A percentile compares a stretch with the other conserved stretches of the same genome.
These are phyloP conservation scores for Lepiota subincarnata DNA, from an alignment of 768 basidiomycete species.

Conservation along the genomic window DNA sequence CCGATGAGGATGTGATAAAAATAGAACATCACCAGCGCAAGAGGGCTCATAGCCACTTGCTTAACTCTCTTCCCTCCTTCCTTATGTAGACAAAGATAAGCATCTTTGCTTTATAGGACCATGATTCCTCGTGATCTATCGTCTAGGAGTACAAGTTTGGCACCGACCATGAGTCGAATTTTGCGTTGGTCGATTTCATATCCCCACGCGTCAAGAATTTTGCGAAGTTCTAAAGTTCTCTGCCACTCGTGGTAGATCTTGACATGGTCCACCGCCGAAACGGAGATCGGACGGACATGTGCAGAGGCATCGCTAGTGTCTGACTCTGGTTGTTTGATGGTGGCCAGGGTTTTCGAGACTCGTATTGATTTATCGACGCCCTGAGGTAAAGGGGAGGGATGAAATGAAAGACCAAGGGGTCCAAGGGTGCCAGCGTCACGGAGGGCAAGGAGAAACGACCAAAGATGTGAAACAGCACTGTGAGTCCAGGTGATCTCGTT, in stretches of 20 bases:
- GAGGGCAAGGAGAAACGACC: constrained; percentile 2
- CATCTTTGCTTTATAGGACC: constrained; percentile 26
- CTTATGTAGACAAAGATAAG: background rate
- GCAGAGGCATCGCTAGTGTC: background rate
- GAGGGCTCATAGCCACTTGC: too few species aligned
- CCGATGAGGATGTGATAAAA: background rate
- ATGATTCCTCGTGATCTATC: constrained; percentile 43
- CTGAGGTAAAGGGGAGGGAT: background rate
- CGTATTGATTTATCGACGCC: background rate
- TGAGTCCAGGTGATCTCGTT: constrained; percentile 8
- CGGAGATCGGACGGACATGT: background rate
- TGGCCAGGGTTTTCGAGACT: background rate
- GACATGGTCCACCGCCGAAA: constrained; percentile 44
- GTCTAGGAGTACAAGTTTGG: constrained; percentile 45
- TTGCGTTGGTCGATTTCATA: constrained; percentile 28
- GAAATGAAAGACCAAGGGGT: constrained; percentile 4
- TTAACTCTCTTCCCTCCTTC: too few species aligned
- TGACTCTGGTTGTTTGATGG: background rate
- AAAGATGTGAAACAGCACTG: background rate
- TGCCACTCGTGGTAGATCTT: constrained; percentile 56
- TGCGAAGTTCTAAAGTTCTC: constrained; percentile 45
- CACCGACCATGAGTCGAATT: constrained; percentile 43
- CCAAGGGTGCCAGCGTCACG: constrained; percentile 3
- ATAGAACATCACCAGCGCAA: background rate
- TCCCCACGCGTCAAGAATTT: constrained; percentile 47